phyloP scores from a whole-genome alignment of 768 basidiomycete genomes.

The Porphyrellus cyaneotinctus region DNA sequence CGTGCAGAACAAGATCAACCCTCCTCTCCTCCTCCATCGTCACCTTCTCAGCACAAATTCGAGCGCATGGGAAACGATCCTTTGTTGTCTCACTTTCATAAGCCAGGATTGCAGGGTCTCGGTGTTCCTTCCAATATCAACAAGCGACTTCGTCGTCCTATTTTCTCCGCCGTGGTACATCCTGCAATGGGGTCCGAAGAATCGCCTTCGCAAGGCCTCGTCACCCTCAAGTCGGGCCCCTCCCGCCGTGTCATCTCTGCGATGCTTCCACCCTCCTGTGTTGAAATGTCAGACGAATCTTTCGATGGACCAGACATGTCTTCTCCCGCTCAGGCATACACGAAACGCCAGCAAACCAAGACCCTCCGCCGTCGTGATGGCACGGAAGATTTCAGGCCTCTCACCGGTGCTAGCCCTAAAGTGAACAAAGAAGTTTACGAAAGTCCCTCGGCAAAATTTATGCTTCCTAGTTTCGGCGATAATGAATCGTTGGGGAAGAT shows the following conservation, averaged over 20 bases:
- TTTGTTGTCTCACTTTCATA: conserved; percentile 41
- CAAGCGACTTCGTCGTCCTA: conserved; percentile 64
- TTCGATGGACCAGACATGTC: conserved; percentile 65
- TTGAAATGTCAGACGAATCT: conserved; percentile 48
- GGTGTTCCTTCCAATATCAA: conserved; percentile 49
- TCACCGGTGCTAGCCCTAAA: conserved; percentile 62
- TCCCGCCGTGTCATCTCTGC: conserved; percentile 75
- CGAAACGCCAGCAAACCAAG: conserved; percentile 70
- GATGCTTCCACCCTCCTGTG: conserved; percentile 43
- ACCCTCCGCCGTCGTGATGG: conserved; percentile 78
- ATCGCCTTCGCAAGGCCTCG: conserved; percentile 27
- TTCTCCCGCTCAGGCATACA: conserved; percentile 78
- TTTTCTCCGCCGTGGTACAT: conserved; percentile 58
- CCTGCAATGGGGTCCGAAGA: conserved; percentile 35
- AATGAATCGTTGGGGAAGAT: conserved; percentile 93
- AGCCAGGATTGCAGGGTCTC: conserved; percentile 50
- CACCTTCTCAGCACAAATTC: conserved; percentile 46
- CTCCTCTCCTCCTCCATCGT: conserved; percentile 51
- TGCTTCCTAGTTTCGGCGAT: conserved; percentile 78
- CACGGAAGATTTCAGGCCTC: conserved; percentile 72
- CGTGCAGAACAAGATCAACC: conserved; percentile 36
- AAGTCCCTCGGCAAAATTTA: conserved; percentile 54
- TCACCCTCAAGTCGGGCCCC: conserved; percentile 37
- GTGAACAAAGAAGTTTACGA: conserved; percentile 43
- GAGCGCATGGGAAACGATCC: conserved; percentile 37